Percentiles rank a stretch among this genome's conserved stretches.
Conservation (phyloP, 2,329 filamentous ascomycete genomes). For the Ascochyta lentis region DNA sequence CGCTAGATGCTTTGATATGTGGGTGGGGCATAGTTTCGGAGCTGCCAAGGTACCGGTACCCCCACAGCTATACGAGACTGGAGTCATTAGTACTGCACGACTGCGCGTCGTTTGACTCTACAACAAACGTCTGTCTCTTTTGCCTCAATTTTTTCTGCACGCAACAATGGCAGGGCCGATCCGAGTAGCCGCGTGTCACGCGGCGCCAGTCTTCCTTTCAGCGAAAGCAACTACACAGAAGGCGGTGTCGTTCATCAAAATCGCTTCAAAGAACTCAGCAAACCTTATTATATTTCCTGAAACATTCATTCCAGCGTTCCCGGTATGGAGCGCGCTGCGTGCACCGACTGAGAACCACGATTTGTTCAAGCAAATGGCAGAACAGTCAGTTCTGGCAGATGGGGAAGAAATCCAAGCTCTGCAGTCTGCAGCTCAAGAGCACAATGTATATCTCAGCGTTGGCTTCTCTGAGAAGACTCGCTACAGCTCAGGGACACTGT, state of each 20-base stretch:
- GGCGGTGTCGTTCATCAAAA: constrained; percentile 54
- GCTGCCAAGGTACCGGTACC: too few species aligned
- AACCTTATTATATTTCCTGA: constrained; percentile 63
- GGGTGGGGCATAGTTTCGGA: too few species aligned
- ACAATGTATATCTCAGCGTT: constrained; percentile 53
- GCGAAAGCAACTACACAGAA: constrained; percentile 57
- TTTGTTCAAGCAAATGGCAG: constrained; percentile 56
- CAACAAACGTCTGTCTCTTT: background rate
- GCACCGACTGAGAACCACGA: constrained; percentile 59
- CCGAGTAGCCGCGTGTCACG: constrained; percentile 38
- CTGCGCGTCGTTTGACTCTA: background rate
- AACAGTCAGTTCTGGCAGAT: constrained; percentile 55
- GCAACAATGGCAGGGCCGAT: constrained; percentile 22
- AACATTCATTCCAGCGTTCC: constrained; percentile 61
- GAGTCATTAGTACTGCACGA: too few species aligned
- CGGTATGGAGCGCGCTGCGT: constrained; percentile 58
- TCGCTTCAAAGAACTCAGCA: constrained; percentile 53
- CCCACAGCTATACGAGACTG: too few species aligned
- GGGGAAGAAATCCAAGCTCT: constrained; percentile 53
- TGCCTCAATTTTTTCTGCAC: background rate
- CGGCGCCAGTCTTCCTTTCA: constrained; percentile 56
- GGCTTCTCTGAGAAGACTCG: constrained; percentile 59
- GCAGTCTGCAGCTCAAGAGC: constrained; percentile 46
- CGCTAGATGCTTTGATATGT: too few species aligned
- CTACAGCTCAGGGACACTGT: constrained; percentile 56